Base-by-base conservation (phyloP, 768 basidiomycete genomes). In the Boletus subcaerulescens region DNA sequence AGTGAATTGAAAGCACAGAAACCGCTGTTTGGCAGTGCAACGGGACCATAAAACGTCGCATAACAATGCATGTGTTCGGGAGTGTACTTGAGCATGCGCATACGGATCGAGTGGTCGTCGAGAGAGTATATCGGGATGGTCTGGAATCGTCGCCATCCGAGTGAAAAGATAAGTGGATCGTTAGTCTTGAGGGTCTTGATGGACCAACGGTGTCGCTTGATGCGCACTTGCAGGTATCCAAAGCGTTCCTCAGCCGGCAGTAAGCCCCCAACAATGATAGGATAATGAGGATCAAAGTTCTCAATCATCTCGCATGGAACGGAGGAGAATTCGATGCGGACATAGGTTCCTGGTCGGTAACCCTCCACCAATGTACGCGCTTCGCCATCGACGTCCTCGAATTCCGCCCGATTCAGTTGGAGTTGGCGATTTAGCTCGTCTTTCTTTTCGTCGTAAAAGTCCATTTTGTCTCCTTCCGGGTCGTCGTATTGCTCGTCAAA, bases 1-100 rank as follows among this genome's bases (percentile, higher is more conserved):
- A 99, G 73, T 0, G 88, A 84, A 71, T 94, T 98, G 81, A 99
- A 98, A 3, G 96, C 89, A 70, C 97, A 98, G 74, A 99, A 95
- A 32, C 95, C 94, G 0, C 93, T 97, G 72, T 97, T 97, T 20
- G 95, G 96, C 0, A 91, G 76, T 3, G 93, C 77, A 20, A 93
- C 86, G 8, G 97, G 96, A 0, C 93, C 96, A 66, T 95, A 99
- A 72, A 98, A 97, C 3, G 95, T 97, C 3, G 95, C 96, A 66
- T 88, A 96, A 66, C 97, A 99, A 69, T 99, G 97, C 97, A 96
- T 98, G 66, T 99, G 97, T 73, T 99, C 97, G 0, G 97, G 97
- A 1, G 97, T 98, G 69, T 99, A 99, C 74, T 99, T 99, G 75
- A 99, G 89, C 88, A 98, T 91, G 35, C 97, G 92, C 87, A 98